Conservation (phyloP, 805 yeast genomes). For the Cyberlindnera mrakii region DNA sequence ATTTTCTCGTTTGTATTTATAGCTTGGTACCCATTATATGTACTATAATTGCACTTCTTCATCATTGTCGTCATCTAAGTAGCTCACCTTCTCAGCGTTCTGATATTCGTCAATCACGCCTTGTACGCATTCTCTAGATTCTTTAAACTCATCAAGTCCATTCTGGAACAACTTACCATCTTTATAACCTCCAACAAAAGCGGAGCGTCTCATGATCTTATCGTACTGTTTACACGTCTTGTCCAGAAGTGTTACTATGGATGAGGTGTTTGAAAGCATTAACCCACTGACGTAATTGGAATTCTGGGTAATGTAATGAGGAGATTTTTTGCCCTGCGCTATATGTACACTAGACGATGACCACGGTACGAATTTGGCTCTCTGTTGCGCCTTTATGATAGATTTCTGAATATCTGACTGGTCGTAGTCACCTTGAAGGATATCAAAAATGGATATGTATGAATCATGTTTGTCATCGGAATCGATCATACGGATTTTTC, state of each 20-base stretch:
- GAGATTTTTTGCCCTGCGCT: slow-evolving; percentile 70
- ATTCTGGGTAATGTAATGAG: slow-evolving; percentile 33
- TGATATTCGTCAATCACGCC: slow-evolving; percentile 74
- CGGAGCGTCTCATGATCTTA: slow-evolving; percentile 68
- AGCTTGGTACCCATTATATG: too few relatives aligned
- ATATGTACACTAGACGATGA: slow-evolving; percentile 73
- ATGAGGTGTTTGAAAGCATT: slow-evolving; percentile 78
- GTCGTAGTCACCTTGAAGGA: slow-evolving; percentile 56
- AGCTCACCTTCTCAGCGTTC: slow-evolving; percentile 53
- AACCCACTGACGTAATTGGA: slow-evolving; percentile 63
- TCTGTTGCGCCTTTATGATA: slow-evolving; percentile 51
- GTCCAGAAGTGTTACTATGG: slow-evolving; percentile 59
- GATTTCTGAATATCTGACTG: slow-evolving; percentile 71
- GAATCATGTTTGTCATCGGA: slow-evolving; percentile 37
- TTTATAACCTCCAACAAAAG: slow-evolving; percentile 75
- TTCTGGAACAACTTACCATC: slow-evolving; percentile 34
- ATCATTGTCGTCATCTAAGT: slow-evolving; percentile 35
- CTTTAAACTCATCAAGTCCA: slow-evolving; percentile 63
- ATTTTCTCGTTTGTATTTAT: too few relatives aligned
- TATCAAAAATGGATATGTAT: slow-evolving; percentile 67
- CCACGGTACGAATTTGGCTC: slow-evolving; percentile 82
- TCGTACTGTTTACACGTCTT: slow-evolving; percentile 75
- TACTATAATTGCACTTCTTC: slow-evolving; percentile 19
- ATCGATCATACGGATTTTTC: slow-evolving; percentile 66
- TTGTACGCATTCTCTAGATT: slow-evolving; percentile 69